Base-by-base conservation (phyloP, 306 rosid genomes). In the Senna tora region DNA sequence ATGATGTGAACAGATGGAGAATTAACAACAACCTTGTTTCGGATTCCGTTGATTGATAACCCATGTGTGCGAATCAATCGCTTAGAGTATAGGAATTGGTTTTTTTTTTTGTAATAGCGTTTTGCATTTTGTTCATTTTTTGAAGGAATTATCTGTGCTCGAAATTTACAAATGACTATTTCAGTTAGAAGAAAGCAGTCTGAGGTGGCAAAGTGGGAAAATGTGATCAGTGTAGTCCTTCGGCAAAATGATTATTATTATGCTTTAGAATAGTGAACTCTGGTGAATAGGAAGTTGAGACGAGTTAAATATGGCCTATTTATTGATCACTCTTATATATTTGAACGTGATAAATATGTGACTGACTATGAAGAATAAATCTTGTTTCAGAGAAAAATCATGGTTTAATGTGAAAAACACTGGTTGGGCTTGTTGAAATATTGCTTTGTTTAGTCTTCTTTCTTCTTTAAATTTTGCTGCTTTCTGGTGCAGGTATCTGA, bases 401-500 rank as follows among this genome's bases (percentile, higher is more conserved):
- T 62, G 51, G 53, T 22, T 41, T 50, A 38, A 36, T 50, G 43
- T 64, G 32, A 39, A 15, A 25, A 16, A 17, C 19, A 21, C 47
- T 5, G 30, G 60, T 45, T 4, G 43, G 14, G 63, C 32, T 20
- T 7, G 20, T n/a, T 50, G 34, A 36, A 41, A 10, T 1, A 4
- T 7, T 32, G 54, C 5, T 15, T 16, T 41, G 45, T 14, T 38
- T 50, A 30, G 20, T 39, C 47, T 43, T 60, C 3, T 55, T 3
- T 65, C 2, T 46, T 19, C 1, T 30, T 52, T 47, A 71, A 33
- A 28, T 43, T 19, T 33, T 64, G 73, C 33, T 71, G 45, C 11
- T 67, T 17, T 13, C 25, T 72, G 82, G 65, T 71, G 82, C 84
- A 94, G 98, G 82, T 91, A 49, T 94, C 94, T 32, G 91, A 91